Base-by-base conservation (phyloP, 371 early-diverging fungal species). In the Nematocida homosporus region DNA sequence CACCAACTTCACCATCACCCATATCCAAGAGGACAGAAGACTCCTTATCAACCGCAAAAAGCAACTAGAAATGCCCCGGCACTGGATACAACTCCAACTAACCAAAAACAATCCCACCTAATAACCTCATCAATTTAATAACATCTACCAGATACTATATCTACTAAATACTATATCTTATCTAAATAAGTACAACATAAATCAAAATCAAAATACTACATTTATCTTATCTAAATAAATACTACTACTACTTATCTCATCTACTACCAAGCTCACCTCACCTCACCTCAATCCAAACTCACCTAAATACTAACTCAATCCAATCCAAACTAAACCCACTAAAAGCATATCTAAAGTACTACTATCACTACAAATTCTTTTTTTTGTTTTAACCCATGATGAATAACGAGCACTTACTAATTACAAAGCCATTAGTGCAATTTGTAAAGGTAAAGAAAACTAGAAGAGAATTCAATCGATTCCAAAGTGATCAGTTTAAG, bases 401-500 rank as follows among this genome's bases (percentile, higher is more conserved):
- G 75, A 23, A 60, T 16, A 50, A 61, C 75, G 44, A 44, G 44
- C 20, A 44, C 20, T 59, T 72, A 48, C 54, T 72, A 61, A 60
- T 25, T 60, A 72, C 75, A 51, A 72, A 60, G 13, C 75, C 77
- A 41, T n/a, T 77, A 40, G 66, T 77, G 13, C 29, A 38, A 29
- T 56, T 54, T 30, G 40, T 72, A 10, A 48, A 38, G 48, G 75
- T 72, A 48, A 72, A 61, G 61, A 97, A 99, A 90, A 92, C 92
- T 86, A 91, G 91, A 81, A 91, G 90, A 87, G 85, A 87, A 85
- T 99, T 99, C 89, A 88, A 88, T 86, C 92, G 99, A 83, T 91
- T 92, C 87, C 97, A 99, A 86, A 92, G 92, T 81, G 95, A 97
- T 89, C 91, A 95, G 85, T 95, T 90, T 89, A 89, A 87, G 87